phyloP scores from a whole-genome alignment of 495 filamentous ascomycete genomes.

The Trypethelium eluteriae region DNA sequence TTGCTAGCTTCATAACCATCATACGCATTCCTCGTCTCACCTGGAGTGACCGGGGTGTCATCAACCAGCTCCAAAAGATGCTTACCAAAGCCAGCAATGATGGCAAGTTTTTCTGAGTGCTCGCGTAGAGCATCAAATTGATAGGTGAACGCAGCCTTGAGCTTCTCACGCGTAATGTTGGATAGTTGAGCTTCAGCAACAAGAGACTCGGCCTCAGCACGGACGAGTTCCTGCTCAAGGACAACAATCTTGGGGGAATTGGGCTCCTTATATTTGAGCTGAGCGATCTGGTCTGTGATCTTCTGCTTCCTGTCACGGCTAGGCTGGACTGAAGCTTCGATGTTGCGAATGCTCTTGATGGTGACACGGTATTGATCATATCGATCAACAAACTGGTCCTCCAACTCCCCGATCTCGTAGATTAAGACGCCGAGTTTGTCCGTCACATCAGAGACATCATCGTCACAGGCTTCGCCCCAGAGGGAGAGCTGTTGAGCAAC shows the following conservation, averaged over 20 bases:
- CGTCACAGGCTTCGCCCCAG: slow-evolving; percentile 94
- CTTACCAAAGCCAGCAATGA: slow-evolving; percentile 96
- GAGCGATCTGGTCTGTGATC: slow-evolving; percentile 97
- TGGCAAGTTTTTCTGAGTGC: slow-evolving; percentile 96
- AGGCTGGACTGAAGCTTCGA: slow-evolving; percentile 95
- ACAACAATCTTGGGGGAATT: slow-evolving; percentile 96
- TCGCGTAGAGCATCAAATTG: slow-evolving; percentile 96
- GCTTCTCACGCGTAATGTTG: slow-evolving; percentile 98
- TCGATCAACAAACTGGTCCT: slow-evolving; percentile 94
- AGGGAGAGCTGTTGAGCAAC: slow-evolving; percentile 98
- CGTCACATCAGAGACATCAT: slow-evolving; percentile 97
- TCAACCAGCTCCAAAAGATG: slow-evolving; percentile 92
- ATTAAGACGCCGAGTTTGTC: slow-evolving; percentile 97
- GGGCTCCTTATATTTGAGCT: slow-evolving; percentile 98
- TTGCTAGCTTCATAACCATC: slow-evolving; percentile 98
- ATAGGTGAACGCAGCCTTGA: slow-evolving; percentile 96
- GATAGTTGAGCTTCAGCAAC: slow-evolving; percentile 96
- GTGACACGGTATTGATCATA: slow-evolving; percentile 99
- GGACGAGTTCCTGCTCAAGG: slow-evolving; percentile 95
- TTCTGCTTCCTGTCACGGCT: slow-evolving; percentile 98
- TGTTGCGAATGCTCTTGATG: slow-evolving; percentile 98
- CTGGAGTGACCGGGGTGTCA: slow-evolving; percentile 92
- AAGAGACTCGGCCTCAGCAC: slow-evolving; percentile 94
- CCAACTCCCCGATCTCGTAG: slow-evolving; percentile 97
- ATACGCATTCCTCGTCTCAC: slow-evolving; percentile 91